Evolutionary conservation across 768 basidiomycete species (phyloP).

Genomic region (Tephrocybe sp.): DNA sequence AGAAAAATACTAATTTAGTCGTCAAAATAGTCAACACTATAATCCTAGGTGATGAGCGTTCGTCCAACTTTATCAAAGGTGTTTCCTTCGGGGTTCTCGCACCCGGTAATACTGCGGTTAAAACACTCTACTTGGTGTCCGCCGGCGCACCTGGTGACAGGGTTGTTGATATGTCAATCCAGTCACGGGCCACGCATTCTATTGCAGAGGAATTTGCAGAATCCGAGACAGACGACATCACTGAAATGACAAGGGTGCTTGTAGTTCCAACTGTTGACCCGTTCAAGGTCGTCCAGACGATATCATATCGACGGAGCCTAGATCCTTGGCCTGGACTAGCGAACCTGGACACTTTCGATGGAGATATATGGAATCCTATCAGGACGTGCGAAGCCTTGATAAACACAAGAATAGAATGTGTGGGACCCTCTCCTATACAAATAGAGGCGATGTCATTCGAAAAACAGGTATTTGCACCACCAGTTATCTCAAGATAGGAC

Average conservation of each 20-base stretch:
- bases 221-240: constrained; percentile 30
- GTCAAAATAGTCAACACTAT: constrained; percentile 53
- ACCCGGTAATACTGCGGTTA: constrained; percentile 54
- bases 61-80: constrained; percentile 72
- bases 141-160: constrained; percentile 67
- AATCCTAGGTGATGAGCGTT: constrained; percentile 56
- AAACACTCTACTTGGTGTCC: constrained; percentile 62
- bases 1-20: neutral
- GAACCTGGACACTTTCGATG: constrained; percentile 53
- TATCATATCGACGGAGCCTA: constrained; percentile 49
- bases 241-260: constrained; percentile 68
- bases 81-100: constrained; percentile 61
- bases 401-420: constrained; percentile 45
- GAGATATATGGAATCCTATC: constrained; percentile 48
- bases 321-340: constrained; percentile 42
- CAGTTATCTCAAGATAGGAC: neutral
- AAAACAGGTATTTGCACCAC: constrained; percentile 36
- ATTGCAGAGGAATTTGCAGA: constrained; percentile 19
- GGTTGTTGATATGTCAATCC: constrained; percentile 78
- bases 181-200: constrained; percentile 46
- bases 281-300: constrained; percentile 50
- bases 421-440: constrained; percentile 54
- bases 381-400: constrained; percentile 58
- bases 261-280: constrained; percentile 65
- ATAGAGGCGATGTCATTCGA: constrained; percentile 47